Conservation (phyloP, 805 yeast genomes). For the Wickerhamiella lipophila region DNA sequence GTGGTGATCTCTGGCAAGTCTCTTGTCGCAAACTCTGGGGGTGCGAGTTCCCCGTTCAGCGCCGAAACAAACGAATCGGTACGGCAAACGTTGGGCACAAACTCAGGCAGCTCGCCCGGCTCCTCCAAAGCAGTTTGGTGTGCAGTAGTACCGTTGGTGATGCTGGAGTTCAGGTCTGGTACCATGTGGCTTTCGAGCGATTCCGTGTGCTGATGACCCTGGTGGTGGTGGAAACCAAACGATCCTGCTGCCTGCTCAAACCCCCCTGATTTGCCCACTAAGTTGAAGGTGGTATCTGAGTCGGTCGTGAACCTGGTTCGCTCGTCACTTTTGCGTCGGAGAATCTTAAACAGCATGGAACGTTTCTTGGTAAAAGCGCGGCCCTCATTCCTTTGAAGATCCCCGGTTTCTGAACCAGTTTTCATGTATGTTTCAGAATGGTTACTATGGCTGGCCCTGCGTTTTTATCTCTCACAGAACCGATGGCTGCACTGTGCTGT, state of each 20-base stretch:
- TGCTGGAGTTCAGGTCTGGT: neutral
- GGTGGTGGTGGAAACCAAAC: neutral
- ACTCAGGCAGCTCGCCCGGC: neutral
- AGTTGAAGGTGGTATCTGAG: neutral
- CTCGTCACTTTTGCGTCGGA: neutral
- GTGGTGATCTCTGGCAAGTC: neutral
- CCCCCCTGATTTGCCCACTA: neutral
- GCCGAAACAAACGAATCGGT: neutral
- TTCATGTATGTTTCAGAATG: constrained; percentile 8
- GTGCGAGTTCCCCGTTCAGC: neutral
- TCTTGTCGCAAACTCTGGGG: neutral
- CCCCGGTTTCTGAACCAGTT: neutral
- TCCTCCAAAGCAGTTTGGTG: neutral
- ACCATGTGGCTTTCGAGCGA: neutral
- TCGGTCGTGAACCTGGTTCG: constrained; percentile 4
- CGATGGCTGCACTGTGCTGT: neutral
- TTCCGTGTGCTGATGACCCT: neutral
- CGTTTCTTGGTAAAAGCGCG: neutral
- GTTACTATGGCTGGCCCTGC: constrained; percentile 1
- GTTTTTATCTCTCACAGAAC: neutral
- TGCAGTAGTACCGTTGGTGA: constrained; percentile 1
- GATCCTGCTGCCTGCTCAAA: neutral
- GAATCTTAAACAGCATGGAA: constrained; percentile 3
- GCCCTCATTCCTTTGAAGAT: neutral
- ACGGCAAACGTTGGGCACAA: neutral